phyloP scores from a whole-genome alignment of 495 filamentous ascomycete species.

The Xylaria intraflava region DNA sequence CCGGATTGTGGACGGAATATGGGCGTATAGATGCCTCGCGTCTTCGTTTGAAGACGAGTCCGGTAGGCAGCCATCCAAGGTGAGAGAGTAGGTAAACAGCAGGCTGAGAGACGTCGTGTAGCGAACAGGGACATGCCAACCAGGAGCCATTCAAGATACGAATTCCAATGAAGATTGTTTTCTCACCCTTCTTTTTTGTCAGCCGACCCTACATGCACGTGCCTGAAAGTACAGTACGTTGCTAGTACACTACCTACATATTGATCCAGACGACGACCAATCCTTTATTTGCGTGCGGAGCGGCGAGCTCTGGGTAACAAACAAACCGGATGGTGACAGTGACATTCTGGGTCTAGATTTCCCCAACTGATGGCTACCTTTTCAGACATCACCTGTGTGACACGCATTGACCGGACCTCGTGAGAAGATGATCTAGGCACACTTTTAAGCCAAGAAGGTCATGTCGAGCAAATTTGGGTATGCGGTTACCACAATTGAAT shows the following conservation, averaged over 20 bases:
- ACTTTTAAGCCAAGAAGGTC: background rate
- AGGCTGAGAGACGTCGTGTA: background rate
- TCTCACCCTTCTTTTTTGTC: background rate
- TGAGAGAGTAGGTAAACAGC: background rate
- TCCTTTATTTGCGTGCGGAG: constrained; percentile 7
- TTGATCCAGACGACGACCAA: background rate
- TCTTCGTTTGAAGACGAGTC: background rate
- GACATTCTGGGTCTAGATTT: background rate
- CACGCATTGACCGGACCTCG: background rate
- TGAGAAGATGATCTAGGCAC: constrained; percentile 6
- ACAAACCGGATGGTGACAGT: constrained; percentile 6
- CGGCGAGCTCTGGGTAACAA: constrained; percentile 9
- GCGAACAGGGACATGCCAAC: background rate
- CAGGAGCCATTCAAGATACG: background rate
- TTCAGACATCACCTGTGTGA: background rate
- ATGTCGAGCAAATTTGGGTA: background rate
- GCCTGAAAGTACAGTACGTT: too few species aligned
- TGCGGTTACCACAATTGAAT: background rate
- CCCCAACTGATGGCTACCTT: constrained; percentile 1
- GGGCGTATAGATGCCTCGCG: constrained; percentile 5
- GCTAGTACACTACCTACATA: too few species aligned
- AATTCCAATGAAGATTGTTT: background rate
- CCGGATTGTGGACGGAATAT: constrained; percentile 8
- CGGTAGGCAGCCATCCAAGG: background rate
- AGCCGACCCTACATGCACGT: background rate